Evolutionary conservation across 1,284 basidiomycete genomes (phyloP), one percentile per base, ranked within the genome.

Genomic region (Cutaneotrichosporon mucoides): DNA sequence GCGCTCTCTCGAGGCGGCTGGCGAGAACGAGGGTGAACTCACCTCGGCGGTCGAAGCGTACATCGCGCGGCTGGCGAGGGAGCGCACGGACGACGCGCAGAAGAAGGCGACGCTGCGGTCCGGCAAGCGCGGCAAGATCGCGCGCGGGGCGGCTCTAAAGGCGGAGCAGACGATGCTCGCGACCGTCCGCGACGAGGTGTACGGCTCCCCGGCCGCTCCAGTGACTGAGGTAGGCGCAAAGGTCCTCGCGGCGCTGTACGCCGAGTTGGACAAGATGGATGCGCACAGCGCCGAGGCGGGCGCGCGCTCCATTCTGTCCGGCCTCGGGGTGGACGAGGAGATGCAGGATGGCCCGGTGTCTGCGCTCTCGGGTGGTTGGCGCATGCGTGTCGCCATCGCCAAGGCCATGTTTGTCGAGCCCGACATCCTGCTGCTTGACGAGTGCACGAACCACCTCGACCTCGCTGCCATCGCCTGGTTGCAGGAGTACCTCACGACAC

Each of bases 321-420:
- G 87, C 1, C 78, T 90, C n/a, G 87, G 86, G 0, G 88, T 89
- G 70, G 78, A 76, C 0, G 68, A 79, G 37, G 80, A 80, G 4
- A 82, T 82, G 68, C 80, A 86, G 9, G 73, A 80, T 13, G 77
- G 78, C 1, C 80, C 81, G 0, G 82, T 84, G 55, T 71, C 72
- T 0, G 73, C 79, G 0, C 79, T 89, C 9, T 87, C 85, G 1
- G 87, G 87, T 15, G 88, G 88, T 0, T 90, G 88, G 88, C 77
- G 83, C 34, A 85, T 84, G 60, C 81, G 87, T 7, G 84, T 84
- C 57, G 70, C 77, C 0, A 71, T 82, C 35, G 82, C 81, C 5
- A 73, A 72, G 3, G 79, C 79, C 1, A 68, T 83, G 13, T 71
- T 82, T 10, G 71, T 81, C 36, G 72, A 77, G 12, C 76, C 75